Base-by-base conservation (phyloP, 2,329 filamentous ascomycete species). In the Alternaria hordeiaustralica region DNA sequence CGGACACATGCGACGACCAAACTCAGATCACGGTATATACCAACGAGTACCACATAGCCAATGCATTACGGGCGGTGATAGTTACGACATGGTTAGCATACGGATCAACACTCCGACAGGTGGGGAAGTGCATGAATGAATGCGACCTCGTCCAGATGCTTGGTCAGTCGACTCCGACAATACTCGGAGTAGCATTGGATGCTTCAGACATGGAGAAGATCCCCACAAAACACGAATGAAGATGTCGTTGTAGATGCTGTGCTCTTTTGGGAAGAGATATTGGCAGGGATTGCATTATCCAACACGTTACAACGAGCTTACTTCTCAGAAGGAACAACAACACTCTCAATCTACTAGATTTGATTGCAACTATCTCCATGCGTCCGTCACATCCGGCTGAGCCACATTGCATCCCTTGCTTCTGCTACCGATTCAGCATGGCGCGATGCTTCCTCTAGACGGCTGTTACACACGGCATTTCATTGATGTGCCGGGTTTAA, bases 241-340 rank as follows among this genome's bases (percentile, higher is more conserved):
- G 21, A 53, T 11, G 49, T 53, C 15, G 9, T 41, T 33, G 36
- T 30, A 36, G 21, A 21, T 30, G 20, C 10, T 53, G 49, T 53
- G 30, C 49, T 53, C 49, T 36, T 28, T 43, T n/a, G 15, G 8
- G 11, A 33, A 21, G 20, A 28, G 15, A 50, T 50, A 56, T 61
- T 28, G 30, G 33, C 58, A 56, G 51, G 58, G 51, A 45, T 56
- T 8, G 45, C 9, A 30, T n/a, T 61, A 63, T 53, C n/a, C 46
- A 58, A 50, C 54, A 58, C 13, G 18, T 58, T 58, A 44, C 53
- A 15, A 25, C 33, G 53, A n/a, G 33, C 53, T 33, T n/a, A n/a
- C 36, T 26, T 23, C 15, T 55, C 11, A 55, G 25, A 55, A 55
- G 15, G 41, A 55, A 44, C 18, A 28, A 44, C 33, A 28, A 28